Percentiles rank a stretch among this genome's conserved stretches.
phyloP scores from a whole-genome alignment of 225 moss, liverwort and hornwort genomes.

The Climacium dendroides region DNA sequence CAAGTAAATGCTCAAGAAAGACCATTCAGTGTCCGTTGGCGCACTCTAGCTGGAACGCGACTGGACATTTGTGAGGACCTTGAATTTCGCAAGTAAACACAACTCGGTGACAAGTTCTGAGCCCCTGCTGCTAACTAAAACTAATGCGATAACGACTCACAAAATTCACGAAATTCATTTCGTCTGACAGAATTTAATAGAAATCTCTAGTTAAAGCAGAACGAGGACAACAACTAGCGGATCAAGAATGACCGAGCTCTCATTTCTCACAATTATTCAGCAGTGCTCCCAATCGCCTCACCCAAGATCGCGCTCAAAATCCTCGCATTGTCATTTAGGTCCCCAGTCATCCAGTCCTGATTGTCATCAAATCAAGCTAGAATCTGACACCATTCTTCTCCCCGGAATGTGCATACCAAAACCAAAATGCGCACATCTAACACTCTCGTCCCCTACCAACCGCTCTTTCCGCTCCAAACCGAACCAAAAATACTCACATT shows the following conservation, averaged over 20 bases:
- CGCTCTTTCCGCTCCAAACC: not conserved
- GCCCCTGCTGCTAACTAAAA: not conserved
- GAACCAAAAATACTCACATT: not conserved
- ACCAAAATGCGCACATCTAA: not conserved
- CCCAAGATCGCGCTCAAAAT: not conserved
- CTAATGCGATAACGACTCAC: not conserved
- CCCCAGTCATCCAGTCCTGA: not conserved
- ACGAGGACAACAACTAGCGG: not conserved
- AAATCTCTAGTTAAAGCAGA: not conserved
- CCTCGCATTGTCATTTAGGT: not conserved
- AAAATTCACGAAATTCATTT: not conserved
- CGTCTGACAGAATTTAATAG: not conserved
- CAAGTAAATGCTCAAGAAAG: not conserved
- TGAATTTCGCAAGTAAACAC: not conserved
- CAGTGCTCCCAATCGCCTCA: not conserved
- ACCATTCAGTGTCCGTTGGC: not conserved
- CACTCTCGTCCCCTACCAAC: not conserved
- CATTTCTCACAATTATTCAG: not conserved
- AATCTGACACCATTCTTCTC: not conserved
- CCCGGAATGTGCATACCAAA: not conserved
- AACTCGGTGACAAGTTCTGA: not conserved
- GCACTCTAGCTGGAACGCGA: not conserved
- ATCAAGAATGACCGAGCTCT: not conserved
- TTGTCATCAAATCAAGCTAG: not conserved
- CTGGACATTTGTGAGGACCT: not conserved